phyloP scores from a whole-genome alignment of 768 basidiomycete species.

The Phaeotremella fagi region DNA sequence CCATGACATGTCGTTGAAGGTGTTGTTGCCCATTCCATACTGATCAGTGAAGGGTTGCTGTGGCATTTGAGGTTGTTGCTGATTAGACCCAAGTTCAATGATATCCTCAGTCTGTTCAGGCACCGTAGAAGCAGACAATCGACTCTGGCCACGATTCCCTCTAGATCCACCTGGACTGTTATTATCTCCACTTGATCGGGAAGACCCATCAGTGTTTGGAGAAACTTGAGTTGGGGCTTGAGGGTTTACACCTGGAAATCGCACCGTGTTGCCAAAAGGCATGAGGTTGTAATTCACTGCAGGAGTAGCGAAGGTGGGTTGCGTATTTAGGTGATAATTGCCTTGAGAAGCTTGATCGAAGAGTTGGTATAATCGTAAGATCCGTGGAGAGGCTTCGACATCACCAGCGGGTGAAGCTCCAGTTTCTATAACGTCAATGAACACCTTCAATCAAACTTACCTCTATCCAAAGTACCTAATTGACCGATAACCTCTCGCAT shows the following conservation, averaged over 20 bases:
- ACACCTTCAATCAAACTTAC: conserved; percentile 6
- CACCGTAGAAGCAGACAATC: not conserved
- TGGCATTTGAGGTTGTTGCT: not conserved
- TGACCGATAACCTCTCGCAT: conserved; percentile 36
- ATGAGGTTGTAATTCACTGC: not conserved
- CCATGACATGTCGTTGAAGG: not conserved
- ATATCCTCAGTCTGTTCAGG: conserved; percentile 7
- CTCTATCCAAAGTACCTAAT: conserved; percentile 18
- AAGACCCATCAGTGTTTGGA: conserved; percentile 17
- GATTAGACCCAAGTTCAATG: conserved; percentile 6
- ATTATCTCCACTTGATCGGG: not conserved
- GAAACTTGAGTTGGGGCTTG: conserved; percentile 10
- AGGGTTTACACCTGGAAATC: not conserved
- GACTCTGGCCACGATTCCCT: not conserved
- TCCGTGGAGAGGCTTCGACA: conserved; percentile 20
- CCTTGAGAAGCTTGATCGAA: conserved; percentile 13
- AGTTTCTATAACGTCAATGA: conserved; percentile 9
- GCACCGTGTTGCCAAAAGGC: not conserved
- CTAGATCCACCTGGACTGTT: not conserved
- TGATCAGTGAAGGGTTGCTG: not conserved
- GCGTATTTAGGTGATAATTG: not conserved
- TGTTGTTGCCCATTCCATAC: not conserved
- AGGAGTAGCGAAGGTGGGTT: not conserved
- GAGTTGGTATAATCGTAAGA: conserved; percentile 21
- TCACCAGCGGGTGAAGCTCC: conserved; percentile 14